Conservation (phyloP, 2,329 filamentous ascomycete species). For the Colletotrichum musae region DNA sequence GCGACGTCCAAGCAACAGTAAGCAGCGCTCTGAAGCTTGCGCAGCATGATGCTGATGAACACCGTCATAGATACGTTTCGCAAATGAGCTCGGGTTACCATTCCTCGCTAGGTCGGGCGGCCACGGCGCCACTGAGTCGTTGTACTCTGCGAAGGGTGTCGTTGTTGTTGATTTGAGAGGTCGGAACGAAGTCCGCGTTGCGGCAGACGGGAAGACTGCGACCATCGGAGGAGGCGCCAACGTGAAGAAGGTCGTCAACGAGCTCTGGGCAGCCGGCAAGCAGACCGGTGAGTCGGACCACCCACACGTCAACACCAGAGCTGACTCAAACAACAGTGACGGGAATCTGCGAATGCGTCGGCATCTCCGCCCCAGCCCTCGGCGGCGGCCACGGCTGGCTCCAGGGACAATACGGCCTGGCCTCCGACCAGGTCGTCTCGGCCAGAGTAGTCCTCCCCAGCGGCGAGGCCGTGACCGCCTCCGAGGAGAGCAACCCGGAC, state of each 20-base stretch:
- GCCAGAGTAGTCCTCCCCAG: conserved; percentile 48
- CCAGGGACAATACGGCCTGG: conserved; percentile 38
- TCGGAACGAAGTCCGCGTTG: conserved; percentile 33
- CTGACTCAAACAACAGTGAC: conserved; percentile 29
- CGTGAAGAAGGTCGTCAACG: conserved; percentile 31
- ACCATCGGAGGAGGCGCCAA: conserved; percentile 42
- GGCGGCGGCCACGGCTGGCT: conserved; percentile 42
- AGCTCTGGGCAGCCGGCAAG: conserved; percentile 23
- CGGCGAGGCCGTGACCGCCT: conserved; percentile 45
- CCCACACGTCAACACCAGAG: fast-evolving
- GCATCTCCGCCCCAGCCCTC: conserved; percentile 41
- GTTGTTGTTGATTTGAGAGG: conserved; percentile 45
- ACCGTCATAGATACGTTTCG: conserved; percentile 14
- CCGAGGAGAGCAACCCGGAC: conserved; percentile 49
- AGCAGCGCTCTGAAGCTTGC: neutral
- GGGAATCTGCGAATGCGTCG: conserved; percentile 49
- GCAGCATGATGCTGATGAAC: no score
- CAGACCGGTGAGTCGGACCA: conserved; percentile 15
- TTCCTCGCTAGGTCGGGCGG: conserved; percentile 39
- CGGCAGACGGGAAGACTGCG: conserved; percentile 33
- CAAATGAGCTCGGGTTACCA: conserved; percentile 15
- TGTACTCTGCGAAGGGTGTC: conserved; percentile 27
- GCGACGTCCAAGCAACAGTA: conserved; percentile 29
- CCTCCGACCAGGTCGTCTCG: conserved; percentile 52
- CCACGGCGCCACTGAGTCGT: conserved; percentile 39